Evolutionary conservation across 352 stramenopile species (phyloP).

Genomic region (Globisporangium barbulae): DNA sequence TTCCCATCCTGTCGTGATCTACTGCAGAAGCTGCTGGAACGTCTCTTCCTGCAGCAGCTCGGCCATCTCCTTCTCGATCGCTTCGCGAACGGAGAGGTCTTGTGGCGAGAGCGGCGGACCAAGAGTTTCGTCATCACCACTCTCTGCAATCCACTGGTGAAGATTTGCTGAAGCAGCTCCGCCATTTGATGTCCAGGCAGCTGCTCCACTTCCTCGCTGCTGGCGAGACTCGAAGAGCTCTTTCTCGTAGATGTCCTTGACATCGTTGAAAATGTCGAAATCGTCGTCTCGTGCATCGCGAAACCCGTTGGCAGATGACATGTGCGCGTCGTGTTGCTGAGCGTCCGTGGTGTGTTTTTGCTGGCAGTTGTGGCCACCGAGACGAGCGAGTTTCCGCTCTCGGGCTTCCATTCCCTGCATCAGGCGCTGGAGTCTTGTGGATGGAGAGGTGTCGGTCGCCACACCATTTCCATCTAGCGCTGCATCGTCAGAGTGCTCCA

Average conservation of each 20-base stretch:
- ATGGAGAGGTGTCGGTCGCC: slow-evolving; percentile 9
- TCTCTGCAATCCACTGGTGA: neutral
- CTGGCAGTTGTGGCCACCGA: neutral
- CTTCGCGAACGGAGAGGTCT: slow-evolving; percentile 28
- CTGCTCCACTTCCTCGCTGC: neutral
- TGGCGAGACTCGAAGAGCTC: slow-evolving; percentile 19
- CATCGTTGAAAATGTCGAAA: slow-evolving; percentile 21
- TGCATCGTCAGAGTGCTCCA: neutral
- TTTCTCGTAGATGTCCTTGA: slow-evolving; percentile 30
- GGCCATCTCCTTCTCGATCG: slow-evolving; percentile 36
- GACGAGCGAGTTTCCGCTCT: slow-evolving; percentile 27
- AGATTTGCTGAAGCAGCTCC: neutral
- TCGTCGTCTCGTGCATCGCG: slow-evolving; percentile 17
- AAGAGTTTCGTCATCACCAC: neutral
- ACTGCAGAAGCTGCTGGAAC: slow-evolving; percentile 9
- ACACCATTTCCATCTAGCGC: neutral
- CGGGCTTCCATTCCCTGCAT: slow-evolving; percentile 25
- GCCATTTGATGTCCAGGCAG: slow-evolving; percentile 15
- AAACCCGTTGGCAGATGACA: neutral
- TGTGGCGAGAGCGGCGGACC: slow-evolving; percentile 6
- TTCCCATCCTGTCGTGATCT: neutral
- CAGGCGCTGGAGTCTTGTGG: slow-evolving; percentile 22
- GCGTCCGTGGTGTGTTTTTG: neutral
- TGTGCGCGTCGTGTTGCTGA: neutral
- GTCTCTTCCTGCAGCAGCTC: slow-evolving; percentile 26